These are phyloP conservation scores for Jatropha multifida DNA, from an alignment of 441 rosid species.

Conservation along the genomic window DNA sequence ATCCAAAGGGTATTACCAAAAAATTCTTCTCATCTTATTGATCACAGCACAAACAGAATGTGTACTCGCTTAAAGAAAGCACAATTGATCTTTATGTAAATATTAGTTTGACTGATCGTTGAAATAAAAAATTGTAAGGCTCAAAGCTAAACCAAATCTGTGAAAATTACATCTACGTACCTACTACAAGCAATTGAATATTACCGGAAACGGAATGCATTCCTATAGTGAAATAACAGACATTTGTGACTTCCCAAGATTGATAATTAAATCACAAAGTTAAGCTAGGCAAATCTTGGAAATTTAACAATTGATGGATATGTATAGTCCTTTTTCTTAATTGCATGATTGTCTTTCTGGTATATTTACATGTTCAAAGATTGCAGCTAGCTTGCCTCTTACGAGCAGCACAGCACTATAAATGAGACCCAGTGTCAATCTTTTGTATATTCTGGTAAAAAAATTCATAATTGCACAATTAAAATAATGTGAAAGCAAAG, in stretches of 20 bases:
- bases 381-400: not conserved
- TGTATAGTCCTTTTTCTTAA: too few relatives aligned
- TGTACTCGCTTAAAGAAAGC: too few relatives aligned
- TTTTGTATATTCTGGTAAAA: not conserved
- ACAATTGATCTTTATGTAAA: too few relatives aligned
- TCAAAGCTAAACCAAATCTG: too few relatives aligned
- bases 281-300: not conserved
- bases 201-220: not conserved
- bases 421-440: not conserved
- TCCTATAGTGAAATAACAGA: not conserved
- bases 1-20: too few relatives aligned
- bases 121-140: too few relatives aligned
- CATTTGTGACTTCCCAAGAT: not conserved
- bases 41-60: too few relatives aligned
- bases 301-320: too few relatives aligned
- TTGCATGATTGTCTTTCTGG: too few relatives aligned
- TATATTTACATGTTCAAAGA: too few relatives aligned
- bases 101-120: too few relatives aligned
- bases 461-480: not conserved
- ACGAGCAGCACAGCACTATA: not conserved
- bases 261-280: not conserved
- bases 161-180: not conserved
- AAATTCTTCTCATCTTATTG: too few relatives aligned
- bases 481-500: not conserved
- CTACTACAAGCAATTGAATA: not conserved